A percentile compares a stretch with the other conserved stretches of the same genome.
Conservation (phyloP, 306 rosid species). For the Ammopiptanthus mongolicus region DNA sequence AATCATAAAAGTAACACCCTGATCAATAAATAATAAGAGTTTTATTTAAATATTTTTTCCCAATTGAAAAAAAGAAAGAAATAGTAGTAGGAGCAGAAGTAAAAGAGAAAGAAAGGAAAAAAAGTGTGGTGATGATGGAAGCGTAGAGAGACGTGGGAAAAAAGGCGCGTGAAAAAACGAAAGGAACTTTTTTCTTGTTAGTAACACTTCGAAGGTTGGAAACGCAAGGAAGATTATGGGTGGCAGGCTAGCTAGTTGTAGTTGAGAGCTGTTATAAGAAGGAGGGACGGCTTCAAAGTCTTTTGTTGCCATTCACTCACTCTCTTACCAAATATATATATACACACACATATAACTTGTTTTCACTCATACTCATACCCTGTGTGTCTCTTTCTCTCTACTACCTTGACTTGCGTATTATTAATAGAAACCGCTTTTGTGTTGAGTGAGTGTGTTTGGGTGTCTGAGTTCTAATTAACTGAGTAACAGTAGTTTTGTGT, state of each 20-base stretch:
- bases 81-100: slow-evolving; percentile 23
- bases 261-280: slow-evolving; percentile 30
- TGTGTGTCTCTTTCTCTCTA: background rate
- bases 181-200: slow-evolving; percentile 39
- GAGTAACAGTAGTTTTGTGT: background rate
- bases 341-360: background rate
- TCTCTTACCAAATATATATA: background rate
- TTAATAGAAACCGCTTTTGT: background rate
- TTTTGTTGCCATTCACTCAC: background rate
- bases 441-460: background rate
- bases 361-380: background rate
- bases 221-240: slow-evolving; percentile 57
- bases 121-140: slow-evolving; percentile 32
- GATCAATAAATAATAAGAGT: background rate
- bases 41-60: background rate
- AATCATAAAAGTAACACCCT: slow-evolving; percentile 17
- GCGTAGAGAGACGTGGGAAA: slow-evolving; percentile 21
- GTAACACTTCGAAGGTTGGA: slow-evolving; percentile 57
- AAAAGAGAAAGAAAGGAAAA: background rate
- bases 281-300: slow-evolving; percentile 29
- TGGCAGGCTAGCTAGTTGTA: slow-evolving; percentile 38
- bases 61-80: background rate
- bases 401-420: background rate
- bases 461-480: background rate
- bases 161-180: slow-evolving; percentile 43